Base-by-base conservation (phyloP, 2,329 filamentous ascomycete genomes). In the Periglandula ipomoeae region DNA sequence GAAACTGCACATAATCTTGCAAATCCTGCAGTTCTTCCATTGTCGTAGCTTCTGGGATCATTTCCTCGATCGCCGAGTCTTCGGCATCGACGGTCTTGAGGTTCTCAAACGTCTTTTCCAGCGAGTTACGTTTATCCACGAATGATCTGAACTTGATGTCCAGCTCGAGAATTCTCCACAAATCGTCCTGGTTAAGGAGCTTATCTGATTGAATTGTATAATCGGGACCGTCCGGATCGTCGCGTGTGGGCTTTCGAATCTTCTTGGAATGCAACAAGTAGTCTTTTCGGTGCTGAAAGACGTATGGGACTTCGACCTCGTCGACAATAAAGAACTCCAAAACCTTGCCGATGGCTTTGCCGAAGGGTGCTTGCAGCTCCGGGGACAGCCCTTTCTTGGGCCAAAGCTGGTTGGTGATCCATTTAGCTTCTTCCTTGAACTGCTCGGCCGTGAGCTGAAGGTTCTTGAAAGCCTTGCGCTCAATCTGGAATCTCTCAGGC, bases 231-330 rank as follows among this genome's bases (percentile, higher is more conserved):
- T 89, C 82, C 8, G 79, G 77, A 55, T 91, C 84, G 50, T 83
- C 76, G 15, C 77, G 75, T 24, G 74, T 67, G 61, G 82, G 63
- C 70, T 82, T 76, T 48, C 74, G 70, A 6, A 78, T 76, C 61
- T 87, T 89, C 55, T 84, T 84, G 22, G 87, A 86, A 60, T 97
- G 89, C 49, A 98, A 94, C 39, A 98, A 78, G 62, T 97, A 98
- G 65, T 98, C 93, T 67, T 96, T 95, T 52, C 93, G 88, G 62
- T 98, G 93, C 65, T 96, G 91, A 66, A 96, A 96, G 57, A 98
- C 93, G 65, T 95, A 98, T 0, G 93, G 91, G 1, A 96, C 89
- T 66, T 98, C 93, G 58, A 91, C 89, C 57, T 95, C 88, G 55
- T 97, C 90, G 4, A 91, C 82, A 45, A 95, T 88, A 67, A 98